Evolutionary conservation across 2,329 filamentous ascomycete species (phyloP), one percentile per base, ranked within the genome.

Genomic region (Didymella lethalis): DNA sequence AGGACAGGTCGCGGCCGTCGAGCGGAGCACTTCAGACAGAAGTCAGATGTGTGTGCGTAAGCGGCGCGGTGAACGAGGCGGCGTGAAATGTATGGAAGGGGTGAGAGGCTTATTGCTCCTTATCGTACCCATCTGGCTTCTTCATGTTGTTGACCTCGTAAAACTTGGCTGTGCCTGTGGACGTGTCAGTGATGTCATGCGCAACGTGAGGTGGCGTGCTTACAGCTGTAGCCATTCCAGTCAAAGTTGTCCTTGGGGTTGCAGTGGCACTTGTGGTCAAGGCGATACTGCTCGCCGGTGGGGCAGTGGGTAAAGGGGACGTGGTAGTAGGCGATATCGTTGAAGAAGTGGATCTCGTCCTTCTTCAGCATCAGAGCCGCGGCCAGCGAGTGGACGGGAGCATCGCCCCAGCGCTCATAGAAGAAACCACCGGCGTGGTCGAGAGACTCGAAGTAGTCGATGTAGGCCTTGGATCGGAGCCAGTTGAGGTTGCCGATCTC

Each of bases 151-250:
- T 96, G 70, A 93, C 78, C 45, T 97, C 91, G 75, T 90, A 98
- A 82, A 85, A 99, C 69, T 90, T 87, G 32, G 90, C 86, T 51
- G 94, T 97, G 82, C 91, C 91, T 94, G 54, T 91, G n/a, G n/a
- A 18, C 16, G 10, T 50, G 26, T 64, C 71, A 65, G 66, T 49
- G 60, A 50, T 50, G n/a, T 16, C 25, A 18, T 20, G 12, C 4
- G 23, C 23, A 20, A 23, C 2, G 40, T 32, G 18, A 14, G 23
- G 10, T 4, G 31, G 25, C 4, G 25, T 29, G 83, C 91, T 83
- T 86, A 96, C 93, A 98, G 77, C 92, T 97, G 78, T 97, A 98
- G 51, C 91, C 91, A 80, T 97, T 97, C 96, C 96, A 99, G 80
- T 99, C 95, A 83, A 99, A 99, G 83, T 99, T 99, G 60, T 98